Conservation (phyloP, 1,284 basidiomycete genomes). For the Cutaneotrichosporon sp. region DNA sequence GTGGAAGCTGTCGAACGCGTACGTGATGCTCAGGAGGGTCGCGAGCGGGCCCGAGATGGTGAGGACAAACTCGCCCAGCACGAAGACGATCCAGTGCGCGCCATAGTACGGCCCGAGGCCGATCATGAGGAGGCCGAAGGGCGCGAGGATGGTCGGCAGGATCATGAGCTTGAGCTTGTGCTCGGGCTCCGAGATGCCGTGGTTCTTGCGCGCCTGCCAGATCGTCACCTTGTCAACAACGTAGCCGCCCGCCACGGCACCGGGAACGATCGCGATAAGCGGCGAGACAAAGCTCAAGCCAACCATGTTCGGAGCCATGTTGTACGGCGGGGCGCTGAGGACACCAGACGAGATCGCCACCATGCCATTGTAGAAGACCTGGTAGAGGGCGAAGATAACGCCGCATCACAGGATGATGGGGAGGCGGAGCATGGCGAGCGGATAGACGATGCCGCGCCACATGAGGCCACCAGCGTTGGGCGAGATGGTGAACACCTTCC, state of each 20-base stretch:
- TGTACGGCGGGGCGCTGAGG: constrained; percentile 28
- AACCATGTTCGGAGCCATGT: constrained; percentile 26
- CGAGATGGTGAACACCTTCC: constrained; percentile 13
- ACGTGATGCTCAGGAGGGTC: constrained; percentile 25
- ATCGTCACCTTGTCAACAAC: constrained; percentile 20
- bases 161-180: constrained; percentile 26
- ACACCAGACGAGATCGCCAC: constrained; percentile 27
- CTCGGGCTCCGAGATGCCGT: constrained; percentile 30
- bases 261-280: constrained; percentile 29
- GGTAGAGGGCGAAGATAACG: constrained; percentile 25
- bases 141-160: constrained; percentile 20
- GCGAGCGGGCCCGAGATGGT: constrained; percentile 28
- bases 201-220: constrained; percentile 15
- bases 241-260: constrained; percentile 20
- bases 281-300: constrained; percentile 31
- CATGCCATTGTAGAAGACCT: constrained; percentile 31
- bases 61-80: constrained; percentile 28
- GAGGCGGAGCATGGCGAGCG: constrained; percentile 18
- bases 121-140: constrained; percentile 31
- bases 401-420: constrained; percentile 27
- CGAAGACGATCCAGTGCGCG: constrained; percentile 33
- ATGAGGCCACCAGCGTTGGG: constrained; percentile 21
- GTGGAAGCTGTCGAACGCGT: constrained; percentile 26
- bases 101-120: constrained; percentile 28
- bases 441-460: constrained; percentile 25